Percentiles rank a stretch among this genome's conserved stretches.
phyloP scores from a whole-genome alignment of 2,329 filamentous ascomycete species.

The Dichotomopilus funicola region DNA sequence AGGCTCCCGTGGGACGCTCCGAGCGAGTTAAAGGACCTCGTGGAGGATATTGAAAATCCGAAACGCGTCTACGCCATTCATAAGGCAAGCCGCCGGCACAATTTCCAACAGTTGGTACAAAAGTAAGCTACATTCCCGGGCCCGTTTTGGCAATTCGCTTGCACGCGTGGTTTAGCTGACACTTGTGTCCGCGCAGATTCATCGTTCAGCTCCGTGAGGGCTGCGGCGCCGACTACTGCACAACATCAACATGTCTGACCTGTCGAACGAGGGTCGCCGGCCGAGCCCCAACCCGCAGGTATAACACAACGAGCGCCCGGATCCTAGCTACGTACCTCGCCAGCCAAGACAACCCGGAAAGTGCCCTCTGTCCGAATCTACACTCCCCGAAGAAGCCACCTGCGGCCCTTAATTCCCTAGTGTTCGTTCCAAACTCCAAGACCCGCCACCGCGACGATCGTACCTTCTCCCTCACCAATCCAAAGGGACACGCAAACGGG shows the following conservation, averaged over 20 bases:
- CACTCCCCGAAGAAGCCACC: slow-evolving; percentile 37
- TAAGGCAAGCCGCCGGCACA: slow-evolving; percentile 53
- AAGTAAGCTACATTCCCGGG: slow-evolving; percentile 40
- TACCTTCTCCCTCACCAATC: neutral
- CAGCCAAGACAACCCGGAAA: slow-evolving; percentile 69
- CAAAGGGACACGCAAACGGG: slow-evolving; percentile 20
- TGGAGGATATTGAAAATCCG: slow-evolving; percentile 56
- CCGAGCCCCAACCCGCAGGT: slow-evolving; percentile 65
- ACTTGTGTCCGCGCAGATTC: slow-evolving; percentile 47
- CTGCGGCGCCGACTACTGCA: slow-evolving; percentile 63
- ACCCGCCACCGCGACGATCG: slow-evolving; percentile 15
- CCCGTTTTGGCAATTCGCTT: slow-evolving; percentile 11
- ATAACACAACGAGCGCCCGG: slow-evolving; percentile 74
- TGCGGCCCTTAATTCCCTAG: slow-evolving; percentile 41
- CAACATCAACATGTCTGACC: slow-evolving; percentile 73
- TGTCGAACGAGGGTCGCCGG: slow-evolving; percentile 62
- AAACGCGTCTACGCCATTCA: slow-evolving; percentile 55
- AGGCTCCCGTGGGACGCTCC: slow-evolving; percentile 56
- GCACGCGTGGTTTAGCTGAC: neutral
- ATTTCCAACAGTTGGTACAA: slow-evolving; percentile 61
- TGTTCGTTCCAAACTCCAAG: slow-evolving; percentile 36
- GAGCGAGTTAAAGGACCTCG: slow-evolving; percentile 46
- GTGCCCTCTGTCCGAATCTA: slow-evolving; percentile 56
- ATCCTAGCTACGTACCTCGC: slow-evolving; percentile 75
- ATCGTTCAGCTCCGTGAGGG: slow-evolving; percentile 76